Evolutionary conservation across 129 eudicot genomes (phyloP), one percentile per base, ranked within the genome.

Genomic region (Cynara cardunculus): DNA sequence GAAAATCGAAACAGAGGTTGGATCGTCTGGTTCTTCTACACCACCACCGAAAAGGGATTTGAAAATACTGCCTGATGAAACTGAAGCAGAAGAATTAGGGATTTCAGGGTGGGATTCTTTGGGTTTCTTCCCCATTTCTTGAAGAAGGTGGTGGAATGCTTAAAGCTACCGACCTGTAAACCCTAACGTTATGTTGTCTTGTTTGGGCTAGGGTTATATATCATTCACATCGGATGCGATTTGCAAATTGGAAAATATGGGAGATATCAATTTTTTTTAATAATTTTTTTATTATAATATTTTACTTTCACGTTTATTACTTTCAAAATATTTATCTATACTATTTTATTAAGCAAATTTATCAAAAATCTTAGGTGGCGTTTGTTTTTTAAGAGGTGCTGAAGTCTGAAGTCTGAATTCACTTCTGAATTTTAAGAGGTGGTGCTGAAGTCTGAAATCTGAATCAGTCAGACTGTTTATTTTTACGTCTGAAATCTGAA

Each of bases 11-110:
- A 28, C 74, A 25, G 87, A 34, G 69, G 88, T 3, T 62, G 26
- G 85, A 75, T 72, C 59, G 22, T 66, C 76, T 70, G 78, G 19
- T n/a, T 82, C 85, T 34, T 81, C 81, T 61, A 32, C 64, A 35
- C 34, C 89, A 30, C 65, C 85, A 9, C 94, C 96, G 46, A 95
- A 95, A 10, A 95, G 88, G 83, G 97, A 71, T 83, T 80, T 85
- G 88, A 92, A 90, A 25, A 95, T 81, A 72, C 77, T 87, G 61
- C 61, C 32, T 18, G 97, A 87, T 79, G 89, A 41, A 68, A 83
- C 14, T 56, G 82, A 25, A 46, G 87, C n/a, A 26, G 76, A 2
- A 22, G 53, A 16, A 76, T 80, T 84, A 16, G 85, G 79, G 71
- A 19, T 85, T 56, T 80, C 86, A 68, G 82, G 32, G 12, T 80